Conservation (phyloP, 495 filamentous ascomycete species). For the Parathielavia hyrcaniae region DNA sequence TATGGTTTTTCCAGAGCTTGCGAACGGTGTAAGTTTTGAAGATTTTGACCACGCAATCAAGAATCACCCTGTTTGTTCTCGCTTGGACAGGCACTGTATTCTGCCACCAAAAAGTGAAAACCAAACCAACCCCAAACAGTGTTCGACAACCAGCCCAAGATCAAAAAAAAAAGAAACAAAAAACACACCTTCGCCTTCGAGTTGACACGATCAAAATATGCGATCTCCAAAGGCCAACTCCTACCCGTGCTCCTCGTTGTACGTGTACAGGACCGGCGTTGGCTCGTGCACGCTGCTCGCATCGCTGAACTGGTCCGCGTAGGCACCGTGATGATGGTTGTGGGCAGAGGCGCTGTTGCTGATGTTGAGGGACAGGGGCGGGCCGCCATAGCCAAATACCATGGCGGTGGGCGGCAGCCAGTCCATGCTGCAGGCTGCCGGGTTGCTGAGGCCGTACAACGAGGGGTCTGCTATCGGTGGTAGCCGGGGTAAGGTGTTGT, state of each 20-base stretch:
- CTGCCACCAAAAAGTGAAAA: no score
- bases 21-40: no score
- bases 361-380: no score
- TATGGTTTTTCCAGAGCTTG: no score
- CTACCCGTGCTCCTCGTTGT: no score
- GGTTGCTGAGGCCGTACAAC: slow-evolving; percentile 25
- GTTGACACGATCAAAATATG: not conserved
- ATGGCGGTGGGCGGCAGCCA: slow-evolving; percentile 23
- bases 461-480: slow-evolving; percentile 4
- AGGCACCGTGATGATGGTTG: not conserved
- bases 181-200: no score
- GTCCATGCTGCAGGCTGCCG: slow-evolving; percentile 29
- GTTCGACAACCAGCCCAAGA: no score
- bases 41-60: no score
- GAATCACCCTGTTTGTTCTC: no score
- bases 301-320: slow-evolving; percentile 27
- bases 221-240: slow-evolving; percentile 11
- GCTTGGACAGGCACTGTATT: no score
- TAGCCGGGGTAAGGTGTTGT: slow-evolving; percentile 8
- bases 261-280: slow-evolving; percentile 18
- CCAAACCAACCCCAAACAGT: not conserved
- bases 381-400: slow-evolving; percentile 2
- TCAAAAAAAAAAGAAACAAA: no score
- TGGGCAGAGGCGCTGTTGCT: no score
- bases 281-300: slow-evolving; percentile 37